Evolutionary conservation across 306 rosid genomes (phyloP).

Genomic region (Crotalaria pallida): DNA sequence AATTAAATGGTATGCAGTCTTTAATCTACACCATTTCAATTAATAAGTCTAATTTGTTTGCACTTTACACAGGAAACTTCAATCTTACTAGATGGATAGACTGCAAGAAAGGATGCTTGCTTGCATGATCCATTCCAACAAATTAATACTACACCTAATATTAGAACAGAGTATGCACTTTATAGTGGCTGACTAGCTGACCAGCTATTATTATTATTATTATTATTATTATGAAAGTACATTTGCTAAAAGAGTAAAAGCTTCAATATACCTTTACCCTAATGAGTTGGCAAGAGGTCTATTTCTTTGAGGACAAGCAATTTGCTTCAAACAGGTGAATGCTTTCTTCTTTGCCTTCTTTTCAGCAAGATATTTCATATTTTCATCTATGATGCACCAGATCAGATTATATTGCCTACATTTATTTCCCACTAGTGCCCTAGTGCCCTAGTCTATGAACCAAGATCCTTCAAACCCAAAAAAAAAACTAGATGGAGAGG

Average conservation of each 20-base stretch:
- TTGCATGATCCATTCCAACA: neutral
- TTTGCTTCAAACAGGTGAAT: conserved; percentile 54
- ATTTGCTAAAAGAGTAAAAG: conserved; percentile 6
- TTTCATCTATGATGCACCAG: conserved; percentile 50
- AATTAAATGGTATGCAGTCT: neutral
- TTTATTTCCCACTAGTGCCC: conserved; percentile 69
- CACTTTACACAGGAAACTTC: neutral
- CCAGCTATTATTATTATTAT: neutral
- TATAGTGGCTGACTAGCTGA: neutral
- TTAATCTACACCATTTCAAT: neutral
- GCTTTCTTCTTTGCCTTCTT: conserved; percentile 67
- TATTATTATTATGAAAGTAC: too few relatives aligned
- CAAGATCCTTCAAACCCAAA: conserved; percentile 64
- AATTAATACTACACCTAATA: neutral
- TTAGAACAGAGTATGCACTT: neutral
- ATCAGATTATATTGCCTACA: conserved; percentile 41
- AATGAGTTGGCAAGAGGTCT: conserved; percentile 68
- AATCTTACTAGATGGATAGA: neutral
- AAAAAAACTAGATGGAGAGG: conserved; percentile 71
- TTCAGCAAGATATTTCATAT: conserved; percentile 76
- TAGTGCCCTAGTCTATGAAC: conserved; percentile 63
- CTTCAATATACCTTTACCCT: neutral
- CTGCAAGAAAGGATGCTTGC: neutral
- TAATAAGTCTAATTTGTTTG: neutral
- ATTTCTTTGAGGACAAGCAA: conserved; percentile 69